Base-by-base conservation (phyloP, 78 protist genomes). In the Dictyostelium discoideum region DNA sequence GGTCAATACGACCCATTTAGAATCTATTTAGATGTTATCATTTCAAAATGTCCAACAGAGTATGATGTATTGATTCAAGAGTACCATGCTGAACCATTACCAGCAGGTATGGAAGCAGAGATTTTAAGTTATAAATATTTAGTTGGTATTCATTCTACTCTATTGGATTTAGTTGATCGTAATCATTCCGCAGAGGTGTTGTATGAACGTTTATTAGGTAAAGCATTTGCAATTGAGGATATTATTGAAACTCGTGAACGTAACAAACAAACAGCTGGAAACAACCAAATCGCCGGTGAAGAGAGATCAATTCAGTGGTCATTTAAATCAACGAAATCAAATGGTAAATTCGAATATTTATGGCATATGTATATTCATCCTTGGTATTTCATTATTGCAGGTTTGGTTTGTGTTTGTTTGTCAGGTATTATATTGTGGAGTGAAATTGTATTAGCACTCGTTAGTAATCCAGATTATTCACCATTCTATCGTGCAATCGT, bases 201-300 rank as follows among this genome's bases (percentile, higher is more conserved):
- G 1, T 90, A 82, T 54, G 85, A 63, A 20, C 73, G 95, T 67
- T 13, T 90, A 54, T 69, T 90, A 8, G 88, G 95, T 22, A 90
- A 90, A 39, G 95, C 89, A 50, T 90, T 90, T n/a, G 95, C 95
- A 10, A 73, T 81, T 7, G 95, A 90, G 26, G 95, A 90, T 73
- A 90, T 90, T 5, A 82, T 90, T 22, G 95, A 57, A 24, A 48
- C 88, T 5, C 13, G 37, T 6, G 63, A 82, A 46, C 60, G 18
- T 6, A 86, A 67, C 2, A 40, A 18, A 3, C 16, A 79, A 48
- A 39, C 24, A 2, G n/a, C 5, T 4, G 44, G 29, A 4, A 86
- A 67, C 2, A 40, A 18, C 0, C 16, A 79, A 48, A 39, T 24
- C 2, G 5, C 5, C 0, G 78, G 29, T 63, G 18, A 46, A 46